Evolutionary conservation across 2,329 filamentous ascomycete genomes (phyloP).

Genomic region (Dothistroma septosporum): DNA sequence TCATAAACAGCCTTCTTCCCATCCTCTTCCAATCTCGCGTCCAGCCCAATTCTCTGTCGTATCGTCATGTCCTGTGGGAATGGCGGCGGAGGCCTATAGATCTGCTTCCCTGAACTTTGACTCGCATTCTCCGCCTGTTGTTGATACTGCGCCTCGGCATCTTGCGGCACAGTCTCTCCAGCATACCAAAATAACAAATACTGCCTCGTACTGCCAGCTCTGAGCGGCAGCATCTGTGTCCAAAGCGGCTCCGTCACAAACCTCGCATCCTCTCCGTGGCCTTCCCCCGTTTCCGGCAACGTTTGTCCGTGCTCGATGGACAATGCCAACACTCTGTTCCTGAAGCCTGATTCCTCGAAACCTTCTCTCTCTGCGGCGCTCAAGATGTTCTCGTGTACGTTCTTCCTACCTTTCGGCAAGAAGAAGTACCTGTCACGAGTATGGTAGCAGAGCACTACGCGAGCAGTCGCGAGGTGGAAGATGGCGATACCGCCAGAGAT

Average conservation of each 20-base stretch:
- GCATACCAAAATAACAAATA: slow-evolving; percentile 48
- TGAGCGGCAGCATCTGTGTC: slow-evolving; percentile 43
- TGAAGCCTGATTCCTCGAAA: slow-evolving; percentile 50
- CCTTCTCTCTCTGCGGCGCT: slow-evolving; percentile 47
- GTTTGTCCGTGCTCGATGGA: slow-evolving; percentile 45
- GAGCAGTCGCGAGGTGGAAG: slow-evolving; percentile 45
- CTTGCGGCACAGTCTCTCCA: slow-evolving; percentile 44
- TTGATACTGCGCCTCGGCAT: slow-evolving; percentile 15
- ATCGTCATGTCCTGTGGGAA: slow-evolving; percentile 39
- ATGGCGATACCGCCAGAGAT: slow-evolving; percentile 47
- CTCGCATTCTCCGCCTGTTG: background rate
- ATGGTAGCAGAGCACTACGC: slow-evolving; percentile 49
- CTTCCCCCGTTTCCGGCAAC: slow-evolving; percentile 27
- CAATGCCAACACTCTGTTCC: slow-evolving; percentile 47
- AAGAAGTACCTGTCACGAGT: slow-evolving; percentile 43
- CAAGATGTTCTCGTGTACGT: slow-evolving; percentile 44
- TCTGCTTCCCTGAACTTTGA: background rate
- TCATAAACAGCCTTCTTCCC: slow-evolving; percentile 42
- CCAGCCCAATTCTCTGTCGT: slow-evolving; percentile 37
- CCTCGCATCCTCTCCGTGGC: slow-evolving; percentile 14
- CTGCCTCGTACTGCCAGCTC: slow-evolving; percentile 29
- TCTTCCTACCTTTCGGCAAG: slow-evolving; percentile 47
- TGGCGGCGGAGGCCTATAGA: slow-evolving; percentile 31
- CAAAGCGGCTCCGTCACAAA: slow-evolving; percentile 45
- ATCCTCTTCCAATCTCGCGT: slow-evolving; percentile 28